Base-by-base conservation (phyloP, 2,329 filamentous ascomycete species). In the Apiospora phragmitis region DNA sequence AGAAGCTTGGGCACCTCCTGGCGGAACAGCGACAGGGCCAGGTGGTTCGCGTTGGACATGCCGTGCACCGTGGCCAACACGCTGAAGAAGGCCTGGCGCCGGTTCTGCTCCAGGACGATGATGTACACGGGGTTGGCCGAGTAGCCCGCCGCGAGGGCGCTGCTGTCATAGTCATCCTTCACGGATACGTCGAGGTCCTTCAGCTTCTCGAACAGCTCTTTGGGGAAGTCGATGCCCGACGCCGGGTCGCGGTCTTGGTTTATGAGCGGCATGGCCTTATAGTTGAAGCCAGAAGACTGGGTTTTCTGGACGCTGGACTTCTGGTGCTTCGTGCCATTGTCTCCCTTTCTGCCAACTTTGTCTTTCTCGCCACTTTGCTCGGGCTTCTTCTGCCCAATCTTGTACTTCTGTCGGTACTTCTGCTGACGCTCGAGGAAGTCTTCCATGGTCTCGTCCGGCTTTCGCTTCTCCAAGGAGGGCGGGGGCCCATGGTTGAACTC, bases 81-180 rank as follows among this genome's bases (percentile, higher is more conserved):
- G 32, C n/a, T 12, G 55, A 62, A 62, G 32, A 12, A 38, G 18
- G 29, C 9, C 8, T 21, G n/a, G 32, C 29, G 29, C 0, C 29
- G 32, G 18, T 62, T 62, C 32, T 62, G 55, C 32, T 62, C 55
- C 1, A 62, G 11, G 29, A 38, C 32, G 8, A 62, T 9, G 9
- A 38, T 4, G 55, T 38, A 62, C 3, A 38, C 55, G 11, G 29
- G 29, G 29, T 2, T 1, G 6, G 8, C 4, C 7, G 12, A 1
- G 14, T 51, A 16, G 24, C 12, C n/a, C 4, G 1, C 2, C 3
- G 1, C 16, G 7, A 4, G 2, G 21, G 21, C n/a, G n/a, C 1
- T 8, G 2, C 9, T 12, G n/a, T 24, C n/a, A 2, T 1, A 24
- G 8, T 49, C n/a, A 3, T 26, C n/a, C 11, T 14, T 12, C 9